Conservation (phyloP, 805 yeast genomes). For the Spathaspora gorwiae region DNA sequence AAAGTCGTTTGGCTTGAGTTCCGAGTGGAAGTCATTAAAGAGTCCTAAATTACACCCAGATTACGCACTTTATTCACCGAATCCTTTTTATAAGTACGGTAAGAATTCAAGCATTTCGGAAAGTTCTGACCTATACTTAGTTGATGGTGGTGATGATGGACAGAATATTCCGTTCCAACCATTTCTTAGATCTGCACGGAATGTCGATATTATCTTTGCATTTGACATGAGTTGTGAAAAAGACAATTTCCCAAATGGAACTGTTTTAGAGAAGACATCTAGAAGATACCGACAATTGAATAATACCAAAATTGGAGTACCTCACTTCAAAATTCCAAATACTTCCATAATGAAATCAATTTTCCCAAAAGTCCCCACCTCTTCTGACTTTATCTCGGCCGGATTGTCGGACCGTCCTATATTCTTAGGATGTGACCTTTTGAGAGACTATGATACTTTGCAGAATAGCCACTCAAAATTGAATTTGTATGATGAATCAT, state of each 20-base stretch:
- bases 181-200: constrained; percentile 30
- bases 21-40: constrained; percentile 18
- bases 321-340: constrained; percentile 10
- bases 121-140: constrained; percentile 24
- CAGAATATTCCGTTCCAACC: constrained; percentile 47
- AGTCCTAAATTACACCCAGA: constrained; percentile 44
- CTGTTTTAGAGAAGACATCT: constrained; percentile 40
- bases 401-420: constrained; percentile 24
- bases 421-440: constrained; percentile 41
- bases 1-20: constrained; percentile 41
- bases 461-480: neutral
- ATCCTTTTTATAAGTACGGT: constrained; percentile 44
- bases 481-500: constrained; percentile 6
- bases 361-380: constrained; percentile 36
- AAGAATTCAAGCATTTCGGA: constrained; percentile 9
- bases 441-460: constrained; percentile 18
- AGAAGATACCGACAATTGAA: constrained; percentile 22
- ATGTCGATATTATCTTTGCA: constrained; percentile 36
- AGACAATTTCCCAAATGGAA: constrained; percentile 57
- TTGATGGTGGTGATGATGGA: constrained; percentile 49
- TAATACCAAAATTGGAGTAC: constrained; percentile 6
- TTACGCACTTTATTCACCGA: constrained; percentile 57
- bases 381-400: constrained; percentile 15
- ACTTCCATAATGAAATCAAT: constrained; percentile 9
- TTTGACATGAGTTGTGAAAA: constrained; percentile 48